Evolutionary conservation across 192 early-diverging fungal species (phyloP).

Genomic region (Pilobolus umbonatus): DNA sequence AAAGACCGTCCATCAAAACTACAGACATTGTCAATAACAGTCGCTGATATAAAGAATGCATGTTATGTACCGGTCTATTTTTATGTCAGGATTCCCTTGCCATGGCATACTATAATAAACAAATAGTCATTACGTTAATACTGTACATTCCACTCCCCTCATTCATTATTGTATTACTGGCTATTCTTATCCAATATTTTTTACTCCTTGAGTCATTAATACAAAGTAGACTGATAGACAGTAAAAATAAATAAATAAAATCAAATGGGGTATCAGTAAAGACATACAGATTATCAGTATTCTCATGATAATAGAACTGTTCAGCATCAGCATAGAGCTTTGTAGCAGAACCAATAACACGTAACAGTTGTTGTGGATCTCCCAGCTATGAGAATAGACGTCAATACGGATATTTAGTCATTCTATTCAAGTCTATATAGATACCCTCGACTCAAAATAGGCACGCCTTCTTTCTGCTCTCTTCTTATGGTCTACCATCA

Average conservation of each 20-base stretch:
- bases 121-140: too few relatives aligned
- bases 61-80: constrained; percentile 38
- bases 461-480: constrained; percentile 43
- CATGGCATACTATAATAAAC: constrained; percentile 37
- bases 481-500: constrained; percentile 49
- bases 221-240: too few relatives aligned
- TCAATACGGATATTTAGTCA: neutral
- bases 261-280: neutral
- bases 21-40: neutral
- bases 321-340: constrained; percentile 48
- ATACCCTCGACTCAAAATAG: constrained; percentile 45
- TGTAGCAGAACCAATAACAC: constrained; percentile 29
- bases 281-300: constrained; percentile 42
- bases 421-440: neutral
- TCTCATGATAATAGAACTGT: constrained; percentile 51
- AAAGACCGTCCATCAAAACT: constrained; percentile 51
- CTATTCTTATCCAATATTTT: too few relatives aligned
- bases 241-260: neutral
- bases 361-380: constrained; percentile 37
- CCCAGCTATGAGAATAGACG: constrained; percentile 33
- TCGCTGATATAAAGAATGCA: neutral
- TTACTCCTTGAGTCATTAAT: too few relatives aligned
- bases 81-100: constrained; percentile 43
- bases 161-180: too few relatives aligned
- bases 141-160: too few relatives aligned